Base-by-base conservation (phyloP, 345 rosid genomes). In the Aurinia saxatilis region DNA sequence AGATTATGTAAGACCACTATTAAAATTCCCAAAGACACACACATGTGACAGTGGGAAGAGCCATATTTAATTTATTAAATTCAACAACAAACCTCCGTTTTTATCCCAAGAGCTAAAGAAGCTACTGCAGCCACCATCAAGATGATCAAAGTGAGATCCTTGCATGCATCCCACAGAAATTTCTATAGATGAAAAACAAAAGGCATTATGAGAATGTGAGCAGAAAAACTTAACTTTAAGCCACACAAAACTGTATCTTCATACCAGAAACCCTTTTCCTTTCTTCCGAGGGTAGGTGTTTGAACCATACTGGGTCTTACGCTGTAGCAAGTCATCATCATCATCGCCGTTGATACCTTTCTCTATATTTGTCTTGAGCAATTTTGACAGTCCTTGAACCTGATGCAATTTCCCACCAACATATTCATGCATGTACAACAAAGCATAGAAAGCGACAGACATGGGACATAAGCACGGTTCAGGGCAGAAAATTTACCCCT, bases 251-350 rank as follows among this genome's bases (percentile, higher is more conserved):
- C 29, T 25, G n/a, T 29, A 10, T 66, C 19, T 14, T 49, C 75
- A 27, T 73, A 95, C 99, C 95, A 84, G 82, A 66, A 95, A 95
- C 60, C 83, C 80, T 69, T 95, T 79, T 45, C 99, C 97, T 68
- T 90, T 95, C 70, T 86, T 90, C 55, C 61, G 81, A 57, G 99
- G 99, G 75, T 95, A 95, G 17, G 95, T 88, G 77, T 95, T 95
- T 48, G 95, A 76, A 31, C 99, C 99, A 78, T 68, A 95, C 53
- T 27, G 54, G 60, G 50, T 83, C 71, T 62, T 79, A 35, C 96
- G 86, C 44, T 80, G 79, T 30, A 76, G 71, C 68, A 88, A 56
- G 73, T 90, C 99, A 25, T 62, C 73, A 48, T 88, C 73, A 48
- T 88, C 96, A 71, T 86, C 96, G 34, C 85, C 97, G 29, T 9